These are phyloP conservation scores for Samsoniella hepiali DNA, from an alignment of 2,329 filamentous ascomycete genomes.

Conservation along the genomic window DNA sequence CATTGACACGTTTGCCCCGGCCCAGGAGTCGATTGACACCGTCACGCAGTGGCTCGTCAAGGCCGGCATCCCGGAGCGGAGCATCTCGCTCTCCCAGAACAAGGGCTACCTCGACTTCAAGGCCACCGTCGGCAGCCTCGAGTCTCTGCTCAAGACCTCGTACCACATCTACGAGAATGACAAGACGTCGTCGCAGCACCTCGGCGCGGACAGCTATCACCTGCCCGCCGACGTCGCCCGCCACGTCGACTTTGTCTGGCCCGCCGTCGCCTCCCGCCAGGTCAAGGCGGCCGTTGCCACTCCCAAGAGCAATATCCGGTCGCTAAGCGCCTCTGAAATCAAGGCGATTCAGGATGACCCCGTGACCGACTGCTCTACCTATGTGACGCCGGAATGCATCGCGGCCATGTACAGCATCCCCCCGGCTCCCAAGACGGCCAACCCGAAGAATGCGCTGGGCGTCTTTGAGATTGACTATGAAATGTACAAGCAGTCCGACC, in stretches of 20 bases:
- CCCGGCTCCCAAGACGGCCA: not conserved
- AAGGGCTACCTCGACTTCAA: conserved; percentile 38
- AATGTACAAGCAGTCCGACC: conserved; percentile 39
- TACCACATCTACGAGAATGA: conserved; percentile 48
- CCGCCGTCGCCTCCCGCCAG: conserved; percentile 34
- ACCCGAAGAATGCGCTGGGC: conserved; percentile 37
- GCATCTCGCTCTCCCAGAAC: conserved; percentile 47
- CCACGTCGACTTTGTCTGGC: conserved; percentile 40
- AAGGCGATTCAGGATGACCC: not conserved
- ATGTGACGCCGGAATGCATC: conserved; percentile 55
- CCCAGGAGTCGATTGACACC: conserved; percentile 42
- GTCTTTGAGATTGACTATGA: conserved; percentile 41
- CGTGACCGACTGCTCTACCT: conserved; percentile 40
- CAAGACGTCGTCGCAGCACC: conserved; percentile 27
- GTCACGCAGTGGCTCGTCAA: conserved; percentile 52
- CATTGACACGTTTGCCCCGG: not conserved
- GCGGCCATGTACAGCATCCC: conserved; percentile 43
- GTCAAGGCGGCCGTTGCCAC: not conserved
- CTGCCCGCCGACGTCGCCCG: conserved; percentile 33
- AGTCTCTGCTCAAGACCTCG: conserved; percentile 33
- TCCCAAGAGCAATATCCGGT: not conserved
- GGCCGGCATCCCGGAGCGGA: conserved; percentile 45
- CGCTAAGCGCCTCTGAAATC: too few species aligned
- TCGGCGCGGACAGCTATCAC: conserved; percentile 37
- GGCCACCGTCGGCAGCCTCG: conserved; percentile 30